phyloP scores from a whole-genome alignment of 257 asterid species.

The Ligustrum vulgare region DNA sequence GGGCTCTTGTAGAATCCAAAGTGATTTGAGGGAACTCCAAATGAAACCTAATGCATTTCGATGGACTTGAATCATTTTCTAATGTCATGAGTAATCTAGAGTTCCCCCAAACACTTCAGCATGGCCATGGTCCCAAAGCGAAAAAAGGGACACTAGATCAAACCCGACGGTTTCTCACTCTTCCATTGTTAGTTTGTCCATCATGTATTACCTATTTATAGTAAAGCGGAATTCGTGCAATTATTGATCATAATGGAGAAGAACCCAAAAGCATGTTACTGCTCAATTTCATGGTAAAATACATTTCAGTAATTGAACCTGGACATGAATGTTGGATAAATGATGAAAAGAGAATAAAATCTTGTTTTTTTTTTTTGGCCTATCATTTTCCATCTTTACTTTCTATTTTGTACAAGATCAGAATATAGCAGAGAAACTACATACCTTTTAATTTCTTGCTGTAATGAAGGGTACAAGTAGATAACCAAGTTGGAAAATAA shows the following conservation, averaged over 20 bases:
- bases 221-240: background rate
- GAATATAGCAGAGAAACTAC: background rate
- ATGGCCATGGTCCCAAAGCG: no score
- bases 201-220: constrained; percentile 16
- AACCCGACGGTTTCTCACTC: constrained; percentile 27
- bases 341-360: constrained; percentile 25
- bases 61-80: no score
- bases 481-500: background rate
- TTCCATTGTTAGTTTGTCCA: constrained; percentile 2
- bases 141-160: background rate
- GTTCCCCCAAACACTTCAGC: no score
- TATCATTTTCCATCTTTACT: constrained; percentile 11
- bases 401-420: background rate
- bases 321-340: constrained; percentile 33
- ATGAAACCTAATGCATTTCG: no score
- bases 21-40: no score
- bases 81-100: no score
- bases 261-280: constrained; percentile 1
- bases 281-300: constrained; percentile 21
- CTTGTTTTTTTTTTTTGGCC: constrained; percentile 23
- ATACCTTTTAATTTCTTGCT: background rate
- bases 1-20: no score
- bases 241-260: background rate
- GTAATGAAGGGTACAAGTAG: background rate
- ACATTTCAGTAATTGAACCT: constrained; percentile 42